Base-by-base conservation (phyloP, 176 grass and related monocot species). In the Tuctoria greenei region DNA sequence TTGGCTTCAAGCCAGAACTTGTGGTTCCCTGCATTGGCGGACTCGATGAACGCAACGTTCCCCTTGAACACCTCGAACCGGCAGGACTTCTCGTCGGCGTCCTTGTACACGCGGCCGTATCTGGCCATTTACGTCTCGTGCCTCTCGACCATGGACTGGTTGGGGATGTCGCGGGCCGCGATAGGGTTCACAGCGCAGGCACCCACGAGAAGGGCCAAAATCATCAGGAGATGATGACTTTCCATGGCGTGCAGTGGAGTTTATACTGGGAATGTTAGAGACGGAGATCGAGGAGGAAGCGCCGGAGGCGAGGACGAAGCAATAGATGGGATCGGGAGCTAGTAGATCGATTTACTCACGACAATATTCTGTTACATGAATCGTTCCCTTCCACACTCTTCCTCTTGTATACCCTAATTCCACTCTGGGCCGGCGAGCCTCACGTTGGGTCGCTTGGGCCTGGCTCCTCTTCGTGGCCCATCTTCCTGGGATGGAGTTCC, bases 11-110 rank as follows among this genome's bases (percentile, higher is more conserved):
- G 54, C 81, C 55, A 83, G 43, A 83, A 83, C 81, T 62, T 69
- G 21, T 10, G 10, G 23, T 62, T 83, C 4, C 1, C 15, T 0
- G 43, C 16, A 10, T 69, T 76, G 42, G 61, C 34, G 0, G 72
- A 83, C 54, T 84, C 81, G 18, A 84, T 84, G 56, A 77, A 84
- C 4, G 26, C 66, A 0, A 51, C 52, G 16, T 83, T 83, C 16
- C 8, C 63, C 42, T 69, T 49, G 54, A 76, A 83, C 7, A 83
- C 23, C 42, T 69, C 31, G 2, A 69, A 42, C 54, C 64, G 64
- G 0, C 24, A 54, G 13, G 81, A 54, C 66, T 69, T 76, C 54
- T 69, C 54, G 2, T 10, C 34, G 0, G 24, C 42, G 5, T 69
- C 72, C 1, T n/a, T 69, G 72, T 83, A 76, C 13, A 16, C 3